Conservation (phyloP, 1,139 yeast species). For the Oligophagozyma castellii region DNA sequence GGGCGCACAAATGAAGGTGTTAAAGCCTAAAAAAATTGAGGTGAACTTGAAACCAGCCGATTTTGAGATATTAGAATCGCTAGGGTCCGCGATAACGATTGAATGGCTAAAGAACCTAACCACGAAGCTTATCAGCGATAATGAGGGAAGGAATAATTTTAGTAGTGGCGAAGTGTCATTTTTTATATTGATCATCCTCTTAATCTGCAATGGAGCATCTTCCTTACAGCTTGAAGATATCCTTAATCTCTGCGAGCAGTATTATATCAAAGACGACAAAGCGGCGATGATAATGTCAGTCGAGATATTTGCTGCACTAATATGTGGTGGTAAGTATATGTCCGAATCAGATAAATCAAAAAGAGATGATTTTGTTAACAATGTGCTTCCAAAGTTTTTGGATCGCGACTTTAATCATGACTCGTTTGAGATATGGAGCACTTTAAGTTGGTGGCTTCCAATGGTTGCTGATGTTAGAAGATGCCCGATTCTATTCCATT, state of each 20-base stretch:
- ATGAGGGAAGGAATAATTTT: conserved; percentile 47
- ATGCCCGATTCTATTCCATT: conserved; percentile 37
- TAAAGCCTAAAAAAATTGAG: conserved; percentile 16
- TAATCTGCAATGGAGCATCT: conserved; percentile 30
- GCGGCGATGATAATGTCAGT: conserved; percentile 49
- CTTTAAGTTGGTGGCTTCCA: conserved; percentile 66
- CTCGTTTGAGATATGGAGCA: conserved; percentile 61
- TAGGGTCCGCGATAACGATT: conserved; percentile 36
- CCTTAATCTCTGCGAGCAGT: conserved; percentile 31
- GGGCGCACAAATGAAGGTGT: conserved; percentile 44
- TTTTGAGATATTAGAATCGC: conserved; percentile 27
- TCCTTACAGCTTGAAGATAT: conserved; percentile 2
- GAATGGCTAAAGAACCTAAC: conserved; percentile 48
- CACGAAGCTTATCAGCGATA: conserved; percentile 46
- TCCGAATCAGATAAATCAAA: conserved; percentile 18
- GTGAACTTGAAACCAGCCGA: conserved; percentile 31
- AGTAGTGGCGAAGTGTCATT: conserved; percentile 50
- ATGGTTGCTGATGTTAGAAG: conserved; percentile 55
- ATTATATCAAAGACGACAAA: conserved; percentile 48
- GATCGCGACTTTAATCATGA: conserved; percentile 62
- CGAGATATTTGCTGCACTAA: conserved; percentile 47
- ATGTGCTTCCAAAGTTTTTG: conserved; percentile 35
- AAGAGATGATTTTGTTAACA: conserved; percentile 36
- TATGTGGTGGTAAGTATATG: conserved; percentile 35
- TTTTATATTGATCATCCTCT: conserved; percentile 32